A percentile compares a stretch with the other conserved stretches of the same genome.
These are phyloP conservation scores for Chernovozyma sophiae-reginae DNA, from an alignment of 1,139 yeast species.

Conservation along the genomic window DNA sequence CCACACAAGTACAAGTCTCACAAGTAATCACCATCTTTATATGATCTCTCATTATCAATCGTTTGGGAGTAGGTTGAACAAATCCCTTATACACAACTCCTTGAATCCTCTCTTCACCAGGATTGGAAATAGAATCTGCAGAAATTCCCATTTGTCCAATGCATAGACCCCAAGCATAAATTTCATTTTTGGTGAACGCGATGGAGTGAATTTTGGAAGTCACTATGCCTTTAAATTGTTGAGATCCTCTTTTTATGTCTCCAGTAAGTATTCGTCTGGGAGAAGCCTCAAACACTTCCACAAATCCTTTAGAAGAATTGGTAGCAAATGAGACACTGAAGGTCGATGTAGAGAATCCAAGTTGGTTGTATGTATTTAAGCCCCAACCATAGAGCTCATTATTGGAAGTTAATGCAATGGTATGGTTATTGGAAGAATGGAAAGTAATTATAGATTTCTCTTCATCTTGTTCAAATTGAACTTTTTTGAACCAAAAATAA, in stretches of 20 bases:
- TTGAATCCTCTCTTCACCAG: slow-evolving; percentile 24
- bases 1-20: slow-evolving; percentile 68
- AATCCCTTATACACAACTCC: slow-evolving; percentile 31
- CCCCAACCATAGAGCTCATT: slow-evolving; percentile 78
- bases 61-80: slow-evolving; percentile 39
- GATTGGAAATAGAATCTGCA: slow-evolving; percentile 9
- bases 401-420: slow-evolving; percentile 47
- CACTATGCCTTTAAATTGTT: slow-evolving; percentile 47
- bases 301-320: slow-evolving; percentile 15
- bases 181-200: slow-evolving; percentile 48
- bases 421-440: slow-evolving; percentile 64
- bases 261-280: slow-evolving; percentile 50
- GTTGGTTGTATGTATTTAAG: slow-evolving; percentile 57
- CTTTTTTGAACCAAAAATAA: slow-evolving; percentile 33
- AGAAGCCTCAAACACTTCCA: slow-evolving; percentile 35
- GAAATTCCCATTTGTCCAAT: slow-evolving; percentile 80
- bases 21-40: slow-evolving; percentile 61
- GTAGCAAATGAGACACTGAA: slow-evolving; percentile 10
- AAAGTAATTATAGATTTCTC: slow-evolving; percentile 33
- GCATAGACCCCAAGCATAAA: slow-evolving; percentile 78
- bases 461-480: slow-evolving; percentile 26
- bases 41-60: slow-evolving; percentile 41
- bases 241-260: slow-evolving; percentile 38
- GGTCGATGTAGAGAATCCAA: slow-evolving; percentile 48
- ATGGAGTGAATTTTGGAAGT: slow-evolving; percentile 75